A percentile compares a stretch with the other conserved stretches of the same genome.
Conservation (phyloP, 345 rosid species). For the Eucalyptus pauciflora region DNA sequence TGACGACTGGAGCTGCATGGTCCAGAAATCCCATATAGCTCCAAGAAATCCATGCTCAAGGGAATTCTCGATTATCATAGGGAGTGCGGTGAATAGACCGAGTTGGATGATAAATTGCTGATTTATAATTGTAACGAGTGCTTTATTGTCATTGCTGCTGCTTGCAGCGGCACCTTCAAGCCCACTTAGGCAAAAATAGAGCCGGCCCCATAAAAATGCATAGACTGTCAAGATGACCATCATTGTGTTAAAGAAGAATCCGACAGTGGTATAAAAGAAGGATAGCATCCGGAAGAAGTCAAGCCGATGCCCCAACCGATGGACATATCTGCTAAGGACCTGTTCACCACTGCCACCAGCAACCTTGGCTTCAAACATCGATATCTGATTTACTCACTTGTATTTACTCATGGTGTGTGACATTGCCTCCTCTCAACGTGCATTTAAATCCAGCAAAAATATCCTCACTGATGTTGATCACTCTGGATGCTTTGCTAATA, state of each 20-base stretch:
- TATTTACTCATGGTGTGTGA: neutral
- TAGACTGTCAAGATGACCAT: neutral
- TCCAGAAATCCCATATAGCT: neutral
- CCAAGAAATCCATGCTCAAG: neutral
- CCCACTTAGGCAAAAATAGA: neutral
- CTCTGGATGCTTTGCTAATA: slow-evolving; percentile 5
- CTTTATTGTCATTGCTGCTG: neutral
- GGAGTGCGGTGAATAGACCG: neutral
- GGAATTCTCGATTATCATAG: neutral
- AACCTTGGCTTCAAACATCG: neutral
- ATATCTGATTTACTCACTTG: neutral
- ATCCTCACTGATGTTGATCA: neutral
- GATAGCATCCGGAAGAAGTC: slow-evolving; percentile 2
- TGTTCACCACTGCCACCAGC: neutral
- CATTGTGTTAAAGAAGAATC: neutral
- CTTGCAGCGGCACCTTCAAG: neutral
- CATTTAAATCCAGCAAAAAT: neutral
- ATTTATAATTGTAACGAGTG: neutral
- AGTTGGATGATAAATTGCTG: neutral
- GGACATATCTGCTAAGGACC: neutral
- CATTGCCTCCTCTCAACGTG: neutral
- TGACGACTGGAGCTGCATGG: neutral
- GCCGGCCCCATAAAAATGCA: neutral
- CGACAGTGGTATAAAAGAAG: neutral
- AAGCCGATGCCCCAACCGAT: neutral